A percentile compares a stretch with the other conserved stretches of the same genome.
These are phyloP conservation scores for Penicillium waksmanii DNA, from an alignment of 495 filamentous ascomycete species.

Conservation along the genomic window DNA sequence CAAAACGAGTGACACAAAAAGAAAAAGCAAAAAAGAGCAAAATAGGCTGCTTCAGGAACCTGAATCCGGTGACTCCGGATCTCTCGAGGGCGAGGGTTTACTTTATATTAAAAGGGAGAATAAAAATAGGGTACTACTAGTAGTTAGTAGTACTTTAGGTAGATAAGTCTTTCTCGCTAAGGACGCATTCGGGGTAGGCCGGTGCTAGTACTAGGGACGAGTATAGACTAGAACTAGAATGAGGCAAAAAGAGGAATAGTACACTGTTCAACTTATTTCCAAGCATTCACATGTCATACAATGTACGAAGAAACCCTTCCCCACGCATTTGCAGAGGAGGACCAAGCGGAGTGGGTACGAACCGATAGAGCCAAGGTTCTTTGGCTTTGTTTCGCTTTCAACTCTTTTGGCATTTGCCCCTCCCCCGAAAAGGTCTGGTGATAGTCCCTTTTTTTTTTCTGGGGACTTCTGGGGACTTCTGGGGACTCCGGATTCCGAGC, in stretches of 20 bases:
- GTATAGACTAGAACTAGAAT: constrained; percentile 1
- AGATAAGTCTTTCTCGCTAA: background rate
- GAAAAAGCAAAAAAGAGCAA: background rate
- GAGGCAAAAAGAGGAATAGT: background rate
- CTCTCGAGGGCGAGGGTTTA: background rate
- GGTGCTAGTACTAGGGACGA: background rate
- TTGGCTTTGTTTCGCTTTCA: background rate
- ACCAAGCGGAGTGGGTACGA: constrained; percentile 3
- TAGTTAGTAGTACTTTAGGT: too few relatives aligned
- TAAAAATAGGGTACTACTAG: too few relatives aligned
- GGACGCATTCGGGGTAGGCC: background rate
- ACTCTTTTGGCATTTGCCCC: background rate
- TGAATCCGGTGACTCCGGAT: background rate
- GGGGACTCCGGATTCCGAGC: constrained; percentile 15
- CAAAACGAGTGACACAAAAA: constrained; percentile 7
- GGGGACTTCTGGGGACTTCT: constrained; percentile 18
- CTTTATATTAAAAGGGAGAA: constrained; percentile 7
- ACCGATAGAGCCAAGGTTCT: background rate
- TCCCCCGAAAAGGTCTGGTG: background rate
- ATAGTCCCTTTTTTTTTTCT: constrained; percentile 3
- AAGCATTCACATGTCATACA: constrained; percentile 4
- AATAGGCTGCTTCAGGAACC: constrained; percentile 1
- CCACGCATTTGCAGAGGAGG: background rate
- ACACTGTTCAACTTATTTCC: background rate
- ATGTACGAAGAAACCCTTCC: too few relatives aligned